These are phyloP conservation scores for Ilyonectria sp. DNA, from an alignment of 2,329 filamentous ascomycete genomes.

Conservation along the genomic window DNA sequence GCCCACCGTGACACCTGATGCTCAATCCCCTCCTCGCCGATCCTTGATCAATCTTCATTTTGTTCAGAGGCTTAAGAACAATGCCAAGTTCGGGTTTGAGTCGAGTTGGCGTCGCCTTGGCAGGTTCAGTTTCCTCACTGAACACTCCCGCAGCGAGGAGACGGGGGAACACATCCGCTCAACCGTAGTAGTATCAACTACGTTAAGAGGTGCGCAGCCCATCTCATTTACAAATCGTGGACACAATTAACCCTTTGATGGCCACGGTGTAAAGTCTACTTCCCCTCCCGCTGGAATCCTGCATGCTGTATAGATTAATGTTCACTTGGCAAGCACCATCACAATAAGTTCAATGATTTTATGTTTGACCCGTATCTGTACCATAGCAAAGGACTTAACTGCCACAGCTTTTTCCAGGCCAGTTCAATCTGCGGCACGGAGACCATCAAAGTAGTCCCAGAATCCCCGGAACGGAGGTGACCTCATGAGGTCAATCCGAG, in stretches of 20 bases:
- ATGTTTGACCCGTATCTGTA: slow-evolving; percentile 79
- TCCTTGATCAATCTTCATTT: no score
- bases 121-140: no score
- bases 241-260: background rate
- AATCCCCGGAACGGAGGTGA: slow-evolving; percentile 64
- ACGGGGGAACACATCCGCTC: no score
- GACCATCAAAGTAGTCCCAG: slow-evolving; percentile 71
- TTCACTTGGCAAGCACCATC: slow-evolving; percentile 15
- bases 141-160: no score
- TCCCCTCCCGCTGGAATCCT: background rate
- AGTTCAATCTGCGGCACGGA: slow-evolving; percentile 71
- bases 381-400: slow-evolving; percentile 68
- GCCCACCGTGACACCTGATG: no score
- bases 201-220: no score
- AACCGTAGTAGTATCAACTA: no score
- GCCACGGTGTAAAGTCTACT: background rate
- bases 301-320: background rate
- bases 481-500: slow-evolving; percentile 59
- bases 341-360: slow-evolving; percentile 42
- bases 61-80: no score
- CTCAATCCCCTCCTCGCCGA: no score
- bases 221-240: no score
- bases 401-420: slow-evolving; percentile 75
- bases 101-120: no score
- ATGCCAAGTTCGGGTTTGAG: no score